These are phyloP conservation scores for Tuber microsphaerosporum DNA, from an alignment of 495 filamentous ascomycete species.

Conservation along the genomic window DNA sequence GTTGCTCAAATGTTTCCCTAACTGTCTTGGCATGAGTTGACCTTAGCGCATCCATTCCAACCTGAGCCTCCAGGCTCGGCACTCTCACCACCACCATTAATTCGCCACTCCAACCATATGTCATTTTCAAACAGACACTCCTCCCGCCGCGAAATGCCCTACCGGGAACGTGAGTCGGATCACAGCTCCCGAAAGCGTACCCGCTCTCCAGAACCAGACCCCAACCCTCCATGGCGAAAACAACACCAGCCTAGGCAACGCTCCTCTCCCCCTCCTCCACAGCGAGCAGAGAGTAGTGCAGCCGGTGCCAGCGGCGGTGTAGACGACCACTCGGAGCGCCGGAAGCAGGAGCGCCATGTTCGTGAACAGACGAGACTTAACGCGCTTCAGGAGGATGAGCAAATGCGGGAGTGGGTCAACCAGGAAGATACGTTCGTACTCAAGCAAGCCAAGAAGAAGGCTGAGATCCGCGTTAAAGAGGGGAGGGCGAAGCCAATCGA, in stretches of 20 bases:
- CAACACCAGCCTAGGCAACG: slow-evolving; percentile 9
- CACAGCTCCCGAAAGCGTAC: slow-evolving; percentile 17
- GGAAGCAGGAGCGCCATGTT: slow-evolving; percentile 37
- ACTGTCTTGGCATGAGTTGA: background rate
- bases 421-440: slow-evolving; percentile 95
- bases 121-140: background rate
- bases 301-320: slow-evolving; percentile 5
- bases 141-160: slow-evolving; percentile 29
- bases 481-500: slow-evolving; percentile 89
- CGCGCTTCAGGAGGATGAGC: slow-evolving; percentile 64
- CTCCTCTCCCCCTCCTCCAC: slow-evolving; percentile 8
- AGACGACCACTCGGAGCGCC: slow-evolving; percentile 30
- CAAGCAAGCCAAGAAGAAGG: slow-evolving; percentile 96
- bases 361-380: slow-evolving; percentile 49
- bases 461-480: slow-evolving; percentile 90
- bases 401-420: slow-evolving; percentile 75
- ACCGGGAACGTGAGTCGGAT: slow-evolving; percentile 18
- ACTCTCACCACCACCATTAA: background rate
- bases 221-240: slow-evolving; percentile 22
- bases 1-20: background rate
- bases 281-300: slow-evolving; percentile 12
- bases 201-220: slow-evolving; percentile 18
- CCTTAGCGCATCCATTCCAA: background rate
- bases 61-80: background rate
- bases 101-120: background rate